These are phyloP conservation scores for Geotrichum candidum DNA, from an alignment of 1,139 yeast species.

Conservation along the genomic window DNA sequence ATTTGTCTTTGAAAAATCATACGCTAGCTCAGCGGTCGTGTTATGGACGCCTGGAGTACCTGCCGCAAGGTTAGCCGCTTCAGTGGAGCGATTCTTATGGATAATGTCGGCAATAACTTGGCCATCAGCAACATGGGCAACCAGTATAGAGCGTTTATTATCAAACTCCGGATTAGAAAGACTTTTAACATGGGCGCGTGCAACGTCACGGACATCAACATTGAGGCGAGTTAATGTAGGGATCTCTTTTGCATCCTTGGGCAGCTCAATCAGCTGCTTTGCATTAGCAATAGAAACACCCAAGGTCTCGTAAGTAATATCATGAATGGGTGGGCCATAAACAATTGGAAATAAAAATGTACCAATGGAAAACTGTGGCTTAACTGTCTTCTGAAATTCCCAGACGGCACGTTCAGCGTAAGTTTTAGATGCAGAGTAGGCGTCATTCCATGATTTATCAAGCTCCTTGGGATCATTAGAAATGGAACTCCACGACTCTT, in stretches of 20 bases:
- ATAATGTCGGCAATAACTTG: too few relatives aligned
- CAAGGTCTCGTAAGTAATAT: too few relatives aligned
- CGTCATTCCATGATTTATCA: constrained; percentile 24
- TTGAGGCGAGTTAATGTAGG: neutral
- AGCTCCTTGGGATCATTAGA: too few relatives aligned
- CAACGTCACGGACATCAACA: constrained; percentile 15
- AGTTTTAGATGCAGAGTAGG: constrained; percentile 36
- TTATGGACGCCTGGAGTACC: constrained; percentile 3
- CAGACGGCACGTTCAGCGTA: constrained; percentile 42
- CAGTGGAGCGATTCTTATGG: too few relatives aligned
- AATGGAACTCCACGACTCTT: neutral
- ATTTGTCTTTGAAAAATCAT: neutral
- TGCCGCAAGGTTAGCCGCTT: neutral
- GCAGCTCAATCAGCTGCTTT: neutral
- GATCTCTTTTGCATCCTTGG: neutral
- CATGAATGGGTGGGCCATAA: constrained; percentile 41
- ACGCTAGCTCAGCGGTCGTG: neutral
- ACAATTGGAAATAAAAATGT: constrained; percentile 43
- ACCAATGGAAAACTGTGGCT: constrained; percentile 37
- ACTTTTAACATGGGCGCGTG: constrained; percentile 16
- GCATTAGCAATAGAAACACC: constrained; percentile 19
- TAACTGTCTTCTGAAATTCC: constrained; percentile 37
- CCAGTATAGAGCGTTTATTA: too few relatives aligned
- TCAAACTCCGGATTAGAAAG: constrained; percentile 22
- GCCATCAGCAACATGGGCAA: too few relatives aligned